These are phyloP conservation scores for Cunninghamia lanceolata DNA, from an alignment of 75 land plant genomes.

Conservation along the genomic window DNA sequence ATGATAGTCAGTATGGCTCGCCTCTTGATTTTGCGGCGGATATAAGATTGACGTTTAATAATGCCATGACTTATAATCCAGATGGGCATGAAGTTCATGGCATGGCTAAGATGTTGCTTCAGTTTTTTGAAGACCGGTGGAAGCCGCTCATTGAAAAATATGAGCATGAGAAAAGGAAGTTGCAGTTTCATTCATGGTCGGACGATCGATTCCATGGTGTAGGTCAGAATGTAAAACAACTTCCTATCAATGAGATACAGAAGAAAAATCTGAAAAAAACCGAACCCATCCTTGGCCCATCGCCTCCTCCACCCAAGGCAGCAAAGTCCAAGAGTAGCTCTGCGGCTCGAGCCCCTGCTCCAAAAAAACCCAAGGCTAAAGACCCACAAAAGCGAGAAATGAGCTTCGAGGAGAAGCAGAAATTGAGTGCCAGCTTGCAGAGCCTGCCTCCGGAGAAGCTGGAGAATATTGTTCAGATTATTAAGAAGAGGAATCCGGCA, in stretches of 20 bases:
- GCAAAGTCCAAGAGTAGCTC: not conserved
- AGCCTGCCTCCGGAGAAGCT: slow-evolving; percentile 46
- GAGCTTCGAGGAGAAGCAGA: slow-evolving; percentile 53
- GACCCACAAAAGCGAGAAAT: slow-evolving; percentile 40
- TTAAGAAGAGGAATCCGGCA: slow-evolving; percentile 34
- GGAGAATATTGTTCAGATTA: slow-evolving; percentile 49
- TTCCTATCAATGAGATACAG: not conserved
- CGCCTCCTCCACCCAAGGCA: not conserved
- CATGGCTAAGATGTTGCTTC: slow-evolving; percentile 37
- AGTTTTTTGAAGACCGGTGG: slow-evolving; percentile 50
- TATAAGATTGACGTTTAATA: slow-evolving; percentile 69
- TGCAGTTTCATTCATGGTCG: not conserved
- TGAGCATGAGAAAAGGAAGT: slow-evolving; percentile 11
- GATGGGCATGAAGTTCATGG: slow-evolving; percentile 58
- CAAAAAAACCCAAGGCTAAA: slow-evolving; percentile 37
- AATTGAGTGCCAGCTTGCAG: slow-evolving; percentile 41
- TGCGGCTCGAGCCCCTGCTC: slow-evolving; percentile 14
- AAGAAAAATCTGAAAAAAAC: slow-evolving; percentile 18
- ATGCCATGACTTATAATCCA: slow-evolving; percentile 73
- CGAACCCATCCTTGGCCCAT: not conserved
- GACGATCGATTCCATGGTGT: not conserved
- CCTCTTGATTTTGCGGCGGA: slow-evolving; percentile 66
- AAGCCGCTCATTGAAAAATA: slow-evolving; percentile 16
- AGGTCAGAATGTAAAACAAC: slow-evolving; percentile 4
- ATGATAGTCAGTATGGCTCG: slow-evolving; percentile 22